Conservation (phyloP, 768 basidiomycete species). For the Suillus bovinus region DNA sequence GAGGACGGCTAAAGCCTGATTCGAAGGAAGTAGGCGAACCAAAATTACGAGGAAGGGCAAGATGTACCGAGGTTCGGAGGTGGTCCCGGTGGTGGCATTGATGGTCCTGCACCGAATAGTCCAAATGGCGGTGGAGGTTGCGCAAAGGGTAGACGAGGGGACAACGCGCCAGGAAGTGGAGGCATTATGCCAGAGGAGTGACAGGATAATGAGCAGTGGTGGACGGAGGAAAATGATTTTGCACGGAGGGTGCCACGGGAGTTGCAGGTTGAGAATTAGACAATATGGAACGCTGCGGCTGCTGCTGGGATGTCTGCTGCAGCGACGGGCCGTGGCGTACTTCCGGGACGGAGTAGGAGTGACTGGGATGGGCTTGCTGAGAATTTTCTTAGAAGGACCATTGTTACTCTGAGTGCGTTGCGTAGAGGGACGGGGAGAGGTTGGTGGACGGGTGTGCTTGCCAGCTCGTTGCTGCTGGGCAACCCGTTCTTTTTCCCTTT, state of each 20-base stretch:
- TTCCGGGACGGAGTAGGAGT: slow-evolving; percentile 20
- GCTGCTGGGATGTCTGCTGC: slow-evolving; percentile 38
- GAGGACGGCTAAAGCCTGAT: slow-evolving; percentile 43
- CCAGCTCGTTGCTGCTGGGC: slow-evolving; percentile 49
- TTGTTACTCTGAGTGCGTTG: slow-evolving; percentile 49
- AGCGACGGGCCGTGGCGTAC: slow-evolving; percentile 22
- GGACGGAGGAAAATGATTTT: slow-evolving; percentile 43
- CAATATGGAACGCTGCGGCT: slow-evolving; percentile 37
- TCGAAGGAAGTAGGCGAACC: slow-evolving; percentile 56
- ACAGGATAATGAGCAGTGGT: slow-evolving; percentile 51
- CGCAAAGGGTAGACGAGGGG: slow-evolving; percentile 55
- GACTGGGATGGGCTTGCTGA: slow-evolving; percentile 44
- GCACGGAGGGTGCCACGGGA: slow-evolving; percentile 32
- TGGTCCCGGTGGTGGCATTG: slow-evolving; percentile 44
- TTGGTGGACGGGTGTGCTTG: slow-evolving; percentile 46
- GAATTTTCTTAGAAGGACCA: slow-evolving; percentile 58
- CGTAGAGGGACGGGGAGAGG: slow-evolving; percentile 51
- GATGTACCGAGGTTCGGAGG: slow-evolving; percentile 54
- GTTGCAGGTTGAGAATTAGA: slow-evolving; percentile 47
- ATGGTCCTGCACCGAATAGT: slow-evolving; percentile 44
- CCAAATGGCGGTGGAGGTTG: slow-evolving; percentile 47
- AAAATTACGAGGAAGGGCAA: slow-evolving; percentile 54
- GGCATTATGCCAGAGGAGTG: slow-evolving; percentile 43
- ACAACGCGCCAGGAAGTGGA: slow-evolving; percentile 41
- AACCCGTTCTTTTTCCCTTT: slow-evolving; percentile 47